Conservation (phyloP, 805 yeast species). For the Lipomyces orientalis region DNA sequence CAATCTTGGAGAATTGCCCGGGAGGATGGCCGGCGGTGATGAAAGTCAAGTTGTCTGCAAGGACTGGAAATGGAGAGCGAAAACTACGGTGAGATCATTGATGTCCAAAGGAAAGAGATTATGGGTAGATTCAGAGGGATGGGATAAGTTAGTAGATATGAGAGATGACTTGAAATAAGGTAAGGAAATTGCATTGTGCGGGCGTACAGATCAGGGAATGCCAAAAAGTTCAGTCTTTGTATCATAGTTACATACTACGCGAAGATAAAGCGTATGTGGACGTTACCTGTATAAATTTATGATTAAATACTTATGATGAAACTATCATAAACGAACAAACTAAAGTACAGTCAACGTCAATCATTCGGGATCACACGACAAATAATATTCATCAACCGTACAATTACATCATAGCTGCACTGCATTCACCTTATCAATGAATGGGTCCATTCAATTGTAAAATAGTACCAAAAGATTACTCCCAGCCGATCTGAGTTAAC, state of each 20-base stretch:
- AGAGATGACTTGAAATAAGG: conserved; percentile 51
- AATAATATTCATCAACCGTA: background rate
- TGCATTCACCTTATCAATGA: background rate
- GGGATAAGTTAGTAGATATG: conserved; percentile 64
- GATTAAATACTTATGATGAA: background rate
- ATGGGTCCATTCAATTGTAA: background rate
- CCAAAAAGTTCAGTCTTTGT: background rate
- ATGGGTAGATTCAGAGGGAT: conserved; percentile 84
- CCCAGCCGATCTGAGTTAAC: background rate
- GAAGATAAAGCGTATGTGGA: background rate
- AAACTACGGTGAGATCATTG: conserved; percentile 70
- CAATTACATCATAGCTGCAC: background rate
- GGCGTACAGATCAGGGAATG: background rate
- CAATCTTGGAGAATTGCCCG: conserved; percentile 73
- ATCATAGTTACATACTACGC: background rate
- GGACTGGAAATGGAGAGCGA: conserved; percentile 89
- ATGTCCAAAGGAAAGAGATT: conserved; percentile 76
- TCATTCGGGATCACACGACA: background rate
- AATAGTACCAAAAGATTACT: background rate
- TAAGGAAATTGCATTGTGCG: background rate
- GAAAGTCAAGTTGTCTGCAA: conserved; percentile 73
- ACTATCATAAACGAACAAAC: background rate
- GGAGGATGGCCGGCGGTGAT: conserved; percentile 69
- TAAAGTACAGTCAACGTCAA: background rate
- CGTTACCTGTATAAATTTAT: background rate